Percentiles rank a stretch among this genome's conserved stretches.
Conservation (phyloP, 2,329 filamentous ascomycete species). For the Alternaria gansuensis region DNA sequence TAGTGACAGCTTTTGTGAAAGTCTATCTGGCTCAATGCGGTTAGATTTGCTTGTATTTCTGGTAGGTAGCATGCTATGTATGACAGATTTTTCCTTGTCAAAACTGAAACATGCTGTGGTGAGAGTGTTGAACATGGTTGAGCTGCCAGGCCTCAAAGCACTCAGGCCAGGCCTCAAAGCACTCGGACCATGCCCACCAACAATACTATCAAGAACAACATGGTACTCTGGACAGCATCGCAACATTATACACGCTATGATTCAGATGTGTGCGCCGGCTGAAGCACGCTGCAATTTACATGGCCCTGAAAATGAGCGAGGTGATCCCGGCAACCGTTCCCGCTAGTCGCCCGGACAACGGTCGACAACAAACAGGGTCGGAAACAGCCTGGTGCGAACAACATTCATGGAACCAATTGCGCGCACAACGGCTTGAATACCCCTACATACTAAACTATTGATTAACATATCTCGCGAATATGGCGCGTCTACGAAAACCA, state of each 20-base stretch:
- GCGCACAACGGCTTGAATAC: constrained; percentile 9
- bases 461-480: constrained; percentile 20
- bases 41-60: constrained; percentile 51
- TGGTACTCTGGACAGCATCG: neutral
- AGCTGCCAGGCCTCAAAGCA: too few species aligned
- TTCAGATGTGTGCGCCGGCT: neutral
- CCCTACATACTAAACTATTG: constrained; percentile 10
- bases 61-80: constrained; percentile 53
- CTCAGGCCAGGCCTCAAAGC: too few species aligned
- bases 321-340: constrained; percentile 5
- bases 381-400: constrained; percentile 12
- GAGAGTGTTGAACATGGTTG: neutral
- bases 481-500: constrained; percentile 51
- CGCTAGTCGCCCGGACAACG: constrained; percentile 22
- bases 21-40: constrained; percentile 40
- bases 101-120: neutral
- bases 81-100: constrained; percentile 37
- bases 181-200: too few species aligned
- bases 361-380: constrained; percentile 22
- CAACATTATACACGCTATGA: neutral
- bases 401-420: constrained; percentile 18
- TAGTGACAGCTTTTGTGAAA: constrained; percentile 40
- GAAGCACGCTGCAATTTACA: neutral
- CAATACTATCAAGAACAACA: too few species aligned
- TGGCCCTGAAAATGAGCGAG: neutral